Conservation (phyloP, 495 filamentous ascomycete species). For the Cercophora samala region DNA sequence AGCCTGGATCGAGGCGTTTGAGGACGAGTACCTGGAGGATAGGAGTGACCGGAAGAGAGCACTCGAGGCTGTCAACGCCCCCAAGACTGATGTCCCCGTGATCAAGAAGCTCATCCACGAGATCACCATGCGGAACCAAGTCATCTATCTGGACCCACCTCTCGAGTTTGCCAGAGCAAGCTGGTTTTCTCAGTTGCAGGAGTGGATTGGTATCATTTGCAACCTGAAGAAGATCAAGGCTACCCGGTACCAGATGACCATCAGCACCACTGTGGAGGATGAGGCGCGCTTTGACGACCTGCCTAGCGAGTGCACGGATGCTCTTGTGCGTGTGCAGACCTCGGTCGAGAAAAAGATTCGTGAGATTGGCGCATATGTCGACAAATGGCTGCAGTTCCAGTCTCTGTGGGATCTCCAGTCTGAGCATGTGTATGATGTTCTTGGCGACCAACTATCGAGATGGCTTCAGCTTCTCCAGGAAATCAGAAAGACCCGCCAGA, state of each 20-base stretch:
- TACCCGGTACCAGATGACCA: constrained; percentile 86
- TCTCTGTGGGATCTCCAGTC: constrained; percentile 96
- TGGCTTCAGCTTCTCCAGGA: constrained; percentile 95
- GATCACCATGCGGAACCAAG: constrained; percentile 92
- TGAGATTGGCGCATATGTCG: constrained; percentile 76
- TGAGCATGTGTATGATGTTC: constrained; percentile 84
- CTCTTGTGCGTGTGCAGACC: constrained; percentile 72
- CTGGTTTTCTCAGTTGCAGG: constrained; percentile 89
- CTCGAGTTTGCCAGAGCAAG: constrained; percentile 86
- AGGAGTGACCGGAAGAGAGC: constrained; percentile 46
- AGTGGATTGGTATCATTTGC: constrained; percentile 89
- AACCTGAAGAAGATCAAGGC: constrained; percentile 90
- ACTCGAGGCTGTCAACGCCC: constrained; percentile 34
- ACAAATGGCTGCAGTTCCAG: constrained; percentile 98
- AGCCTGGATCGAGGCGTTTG: constrained; percentile 81
- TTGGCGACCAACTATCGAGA: constrained; percentile 85
- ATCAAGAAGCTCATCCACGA: constrained; percentile 77
- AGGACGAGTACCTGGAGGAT: constrained; percentile 55
- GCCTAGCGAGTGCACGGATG: constrained; percentile 72
- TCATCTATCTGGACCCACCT: constrained; percentile 92
- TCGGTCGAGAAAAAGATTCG: constrained; percentile 74
- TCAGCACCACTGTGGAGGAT: constrained; percentile 58
- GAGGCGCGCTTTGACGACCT: constrained; percentile 81
- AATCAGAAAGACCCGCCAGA: constrained; percentile 85
- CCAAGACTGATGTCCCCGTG: constrained; percentile 50